Evolutionary conservation across 2,329 filamentous ascomycete genomes (phyloP), one percentile per base, ranked within the genome.

Genomic region (Hypoxylon sp.): DNA sequence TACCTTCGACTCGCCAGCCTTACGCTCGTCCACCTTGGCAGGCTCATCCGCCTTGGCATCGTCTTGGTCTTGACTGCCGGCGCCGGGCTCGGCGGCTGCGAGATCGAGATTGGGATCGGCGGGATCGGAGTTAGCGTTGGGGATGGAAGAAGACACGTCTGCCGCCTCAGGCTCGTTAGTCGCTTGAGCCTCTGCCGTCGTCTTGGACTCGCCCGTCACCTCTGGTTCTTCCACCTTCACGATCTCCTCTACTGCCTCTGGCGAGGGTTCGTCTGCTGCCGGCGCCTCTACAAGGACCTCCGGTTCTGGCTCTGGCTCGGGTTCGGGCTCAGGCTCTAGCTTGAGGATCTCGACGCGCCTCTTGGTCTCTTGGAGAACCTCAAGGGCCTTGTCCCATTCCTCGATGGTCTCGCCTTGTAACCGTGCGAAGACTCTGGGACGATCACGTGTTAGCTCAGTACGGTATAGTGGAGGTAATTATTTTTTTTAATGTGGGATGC

Each of bases 311-410:
- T 32, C 31, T 27, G 37, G 21, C 27, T 56, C 42, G 0, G 53
- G 65, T 13, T 62, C 62, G 11, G 47, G 46, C 46, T 58, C 51
- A 5, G 67, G 67, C 57, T 64, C 53, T 1, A 65, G 55, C 24
- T 59, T 56, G 19, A 66, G 63, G 3, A 46, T 56, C 39, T 29
- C 17, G 31, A 17, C 7, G 48, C 46, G 54, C 53, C 21, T 21
- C 21, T 52, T 35, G 11, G 48, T 46, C 31, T 17, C 31, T 44
- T 51, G 32, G 27, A 69, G 55, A 6, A 55, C 53, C n/a, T 46
- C 31, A 1, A 67, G 59, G 4, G 64, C 56, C 7, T 50, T 55
- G 56, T 58, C 37, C 67, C 67, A 69, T 52, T 67, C 59, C 24
- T 61, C 59, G 27, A 69, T 52, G 6, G 42, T 4, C 19, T 61